phyloP scores from a whole-genome alignment of 78 protist species.

The Parvularia atlantis region DNA sequence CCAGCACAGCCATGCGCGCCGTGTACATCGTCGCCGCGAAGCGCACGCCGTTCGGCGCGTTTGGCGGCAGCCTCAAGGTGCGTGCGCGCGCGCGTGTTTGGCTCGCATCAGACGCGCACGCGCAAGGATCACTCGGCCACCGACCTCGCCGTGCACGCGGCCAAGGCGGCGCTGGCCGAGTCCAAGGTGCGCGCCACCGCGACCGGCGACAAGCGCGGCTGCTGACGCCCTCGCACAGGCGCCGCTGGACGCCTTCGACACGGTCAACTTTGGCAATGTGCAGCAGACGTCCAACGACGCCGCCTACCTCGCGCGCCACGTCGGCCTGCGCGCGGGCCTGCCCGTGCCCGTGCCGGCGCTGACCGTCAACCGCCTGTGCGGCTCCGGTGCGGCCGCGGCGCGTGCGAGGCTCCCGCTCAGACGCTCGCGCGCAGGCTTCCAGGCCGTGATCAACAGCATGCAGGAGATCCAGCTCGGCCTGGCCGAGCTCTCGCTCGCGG shows the following conservation, averaged over 20 bases:
- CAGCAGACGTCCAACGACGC: conserved; percentile 38
- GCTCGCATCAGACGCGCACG: neutral
- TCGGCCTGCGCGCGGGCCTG: conserved; percentile 28
- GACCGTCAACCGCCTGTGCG: conserved; percentile 64
- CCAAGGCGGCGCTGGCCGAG: conserved; percentile 30
- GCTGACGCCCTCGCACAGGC: neutral
- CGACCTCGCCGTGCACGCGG: conserved; percentile 37
- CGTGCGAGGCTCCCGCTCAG: too few relatives aligned
- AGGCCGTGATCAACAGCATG: conserved; percentile 34
- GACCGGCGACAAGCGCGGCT: neutral
- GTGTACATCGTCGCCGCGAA: conserved; percentile 62
- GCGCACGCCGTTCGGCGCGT: conserved; percentile 70
- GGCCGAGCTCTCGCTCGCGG: conserved; percentile 29
- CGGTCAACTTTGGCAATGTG: conserved; percentile 31
- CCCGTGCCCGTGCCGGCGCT: conserved; percentile 26
- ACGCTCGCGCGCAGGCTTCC: too few relatives aligned
- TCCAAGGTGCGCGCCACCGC: neutral
- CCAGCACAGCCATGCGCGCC: too few relatives aligned
- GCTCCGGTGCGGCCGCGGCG: too few relatives aligned
- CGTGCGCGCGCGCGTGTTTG: too few relatives aligned
- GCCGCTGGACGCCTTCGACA: conserved; percentile 9
- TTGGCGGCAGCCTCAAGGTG: conserved; percentile 47
- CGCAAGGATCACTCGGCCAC: conserved; percentile 31
- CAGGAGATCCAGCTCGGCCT: conserved; percentile 46
- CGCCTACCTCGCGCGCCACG: conserved; percentile 56